Base-by-base conservation (phyloP, 2,329 filamentous ascomycete genomes). In the Sporothrix variecibatus region DNA sequence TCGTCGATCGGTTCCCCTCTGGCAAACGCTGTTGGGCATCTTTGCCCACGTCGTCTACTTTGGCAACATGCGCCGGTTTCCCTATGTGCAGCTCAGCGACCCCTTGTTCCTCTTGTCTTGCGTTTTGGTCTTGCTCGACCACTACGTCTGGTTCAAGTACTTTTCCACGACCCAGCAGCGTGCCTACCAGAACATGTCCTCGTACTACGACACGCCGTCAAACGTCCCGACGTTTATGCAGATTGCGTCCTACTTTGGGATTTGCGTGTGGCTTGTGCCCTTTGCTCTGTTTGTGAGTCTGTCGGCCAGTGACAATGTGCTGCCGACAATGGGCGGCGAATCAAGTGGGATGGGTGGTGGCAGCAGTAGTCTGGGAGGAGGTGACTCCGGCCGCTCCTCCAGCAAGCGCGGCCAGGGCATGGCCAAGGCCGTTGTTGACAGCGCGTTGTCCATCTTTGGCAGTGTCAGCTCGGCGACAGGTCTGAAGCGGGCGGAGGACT, bases 221-320 rank as follows among this genome's bases (percentile, higher is more conserved):
- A 83, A 90, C 71, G 81, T 94, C 62, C 96, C 96, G 0, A 92
- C 89, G 51, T 99, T 99, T 82, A 95, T 94, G 23, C 94, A 98
- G 84, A 96, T 98, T 62, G 94, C 96, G 0, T 95, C 94, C 0
- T 99, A 96, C 83, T 99, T 99, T 80, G 96, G 96, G 0, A 86
- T 99, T 1, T 97, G 95, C 79, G 95, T 99, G 0, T 99, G 96
- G 96, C 87, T 99, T 1, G 93, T 98, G 0, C 96, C 96, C 0
- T 99, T 99, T 81, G 91, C 95, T 20, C 87, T 99, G 17, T 99
- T 99, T 80, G 95, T 99, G 70, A 97, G 93, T 79, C 84, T 99
- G 58, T 97, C 94, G 23, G 96, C 96, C 0, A 94, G 94, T 72
- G 96, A 99, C 80, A 98, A 98, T 80, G 94, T 98, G 3, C 84